A percentile compares a stretch with the other conserved stretches of the same genome.
Evolutionary conservation across 108 stramenopile genomes (phyloP).

Genomic region (Skeletonema costatum): DNA sequence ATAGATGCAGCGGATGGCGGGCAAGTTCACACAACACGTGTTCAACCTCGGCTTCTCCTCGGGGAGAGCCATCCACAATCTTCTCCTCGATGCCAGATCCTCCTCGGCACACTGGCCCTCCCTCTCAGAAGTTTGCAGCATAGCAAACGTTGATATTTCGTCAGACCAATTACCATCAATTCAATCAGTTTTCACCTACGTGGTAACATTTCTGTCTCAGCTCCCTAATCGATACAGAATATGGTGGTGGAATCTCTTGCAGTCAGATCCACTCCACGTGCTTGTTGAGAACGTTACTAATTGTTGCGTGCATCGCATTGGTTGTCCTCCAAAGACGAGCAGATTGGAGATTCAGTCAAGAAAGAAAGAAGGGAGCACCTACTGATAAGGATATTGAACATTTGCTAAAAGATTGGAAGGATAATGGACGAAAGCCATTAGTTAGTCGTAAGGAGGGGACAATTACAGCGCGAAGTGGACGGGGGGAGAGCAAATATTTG

Average conservation of each 20-base stretch:
- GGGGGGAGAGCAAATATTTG: background rate
- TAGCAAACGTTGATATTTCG: background rate
- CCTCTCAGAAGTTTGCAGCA: background rate
- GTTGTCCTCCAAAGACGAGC: constrained; percentile 62
- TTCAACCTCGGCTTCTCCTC: constrained; percentile 29
- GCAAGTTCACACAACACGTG: constrained; percentile 50
- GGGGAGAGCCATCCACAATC: constrained; percentile 29
- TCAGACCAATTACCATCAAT: background rate
- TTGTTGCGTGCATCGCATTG: constrained; percentile 85
- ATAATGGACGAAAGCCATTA: constrained; percentile 70
- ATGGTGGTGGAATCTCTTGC: constrained; percentile 88
- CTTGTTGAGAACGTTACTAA: constrained; percentile 93
- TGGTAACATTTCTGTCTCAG: constrained; percentile 13
- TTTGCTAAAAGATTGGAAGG: constrained; percentile 90
- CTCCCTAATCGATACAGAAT: constrained; percentile 60
- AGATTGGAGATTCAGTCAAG: constrained; percentile 48
- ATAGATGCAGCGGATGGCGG: background rate
- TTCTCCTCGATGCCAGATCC: background rate
- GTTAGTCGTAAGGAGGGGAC: constrained; percentile 25
- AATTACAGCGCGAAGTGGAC: background rate
- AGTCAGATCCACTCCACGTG: constrained; percentile 91
- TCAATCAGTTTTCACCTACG: background rate
- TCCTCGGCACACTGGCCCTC: background rate
- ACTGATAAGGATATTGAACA: constrained; percentile 73
- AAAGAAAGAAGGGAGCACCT: constrained; percentile 55